These are phyloP conservation scores for Schwanniomyces vanrijiae DNA, from an alignment of 805 yeast genomes.

Conservation along the genomic window DNA sequence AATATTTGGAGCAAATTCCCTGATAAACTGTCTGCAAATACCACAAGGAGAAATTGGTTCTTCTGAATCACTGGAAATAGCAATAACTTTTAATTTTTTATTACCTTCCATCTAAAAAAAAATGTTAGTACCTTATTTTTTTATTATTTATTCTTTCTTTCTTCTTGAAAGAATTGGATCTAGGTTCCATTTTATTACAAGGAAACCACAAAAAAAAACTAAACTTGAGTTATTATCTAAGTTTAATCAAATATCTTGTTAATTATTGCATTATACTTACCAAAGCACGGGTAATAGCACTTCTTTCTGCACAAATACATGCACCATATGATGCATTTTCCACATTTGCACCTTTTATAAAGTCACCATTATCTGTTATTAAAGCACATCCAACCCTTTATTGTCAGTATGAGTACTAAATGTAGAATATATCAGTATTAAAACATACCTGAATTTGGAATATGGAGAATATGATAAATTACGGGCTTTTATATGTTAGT, in stretches of 20 bases:
- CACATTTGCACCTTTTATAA: conserved; percentile 76
- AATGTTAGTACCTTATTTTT: conserved; percentile 12
- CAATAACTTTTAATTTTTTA: conserved; percentile 55
- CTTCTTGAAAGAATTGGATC: too few relatives aligned
- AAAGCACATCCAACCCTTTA: conserved; percentile 78
- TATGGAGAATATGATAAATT: conserved; percentile 66
- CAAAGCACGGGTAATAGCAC: conserved; percentile 33
- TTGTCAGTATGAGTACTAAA: not conserved
- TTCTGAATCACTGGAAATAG: conserved; percentile 59
- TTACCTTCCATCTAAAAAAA: conserved; percentile 37
- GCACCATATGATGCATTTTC: conserved; percentile 90
- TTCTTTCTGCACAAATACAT: conserved; percentile 42
- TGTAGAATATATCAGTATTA: not conserved
- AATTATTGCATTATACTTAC: conserved; percentile 19
- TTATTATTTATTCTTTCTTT: too few relatives aligned
- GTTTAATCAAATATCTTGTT: too few relatives aligned
- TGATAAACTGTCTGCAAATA: conserved; percentile 83
- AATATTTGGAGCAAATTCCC: conserved; percentile 68
- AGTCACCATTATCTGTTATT: conserved; percentile 49
- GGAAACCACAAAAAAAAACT: too few relatives aligned
- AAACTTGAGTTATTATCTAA: too few relatives aligned
- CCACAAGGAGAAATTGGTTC: conserved; percentile 87
- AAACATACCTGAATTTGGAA: conserved; percentile 56
- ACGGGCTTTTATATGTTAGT: conserved; percentile 33
- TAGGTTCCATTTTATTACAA: too few relatives aligned